Evolutionary conservation across 2,329 filamentous ascomycete genomes (phyloP), one percentile per base, ranked within the genome.

Genomic region (Epichloe typhina): DNA sequence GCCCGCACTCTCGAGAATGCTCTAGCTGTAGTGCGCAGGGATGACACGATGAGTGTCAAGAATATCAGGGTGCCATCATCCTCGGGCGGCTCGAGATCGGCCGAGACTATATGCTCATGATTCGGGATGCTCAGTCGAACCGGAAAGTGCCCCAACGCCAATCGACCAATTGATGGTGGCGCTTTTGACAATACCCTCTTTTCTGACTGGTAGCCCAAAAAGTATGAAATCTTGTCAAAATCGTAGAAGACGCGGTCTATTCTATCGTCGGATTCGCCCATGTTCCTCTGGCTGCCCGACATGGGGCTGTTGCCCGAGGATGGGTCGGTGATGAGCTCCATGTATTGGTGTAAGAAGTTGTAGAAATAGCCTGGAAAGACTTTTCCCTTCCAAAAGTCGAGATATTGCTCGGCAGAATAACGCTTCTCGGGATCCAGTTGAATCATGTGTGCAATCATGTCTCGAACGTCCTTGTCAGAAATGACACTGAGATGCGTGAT

Each of bases 351-450:
- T 35, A 98, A 74, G 63, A 98, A 97, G 63, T 82, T 94, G 72
- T 96, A 97, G 61, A 98, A 98, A 68, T 98, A 98, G 52, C 87
- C 81, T 0, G 93, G 94, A 56, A 98, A 98, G 3, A 91, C 88
- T 62, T 91, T 96, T 45, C 80, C 80, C 60, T 88, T 87, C 82
- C 88, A 97, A 60, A 95, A 91, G 21, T 89, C 84, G 9, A 98
- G 73, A 58, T 96, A 97, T 61, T 97, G 88, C 52, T 96, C 89
- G 2, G 93, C 91, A 17, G 88, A 89, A 65, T 95, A 95, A 57
- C 93, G 80, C 58, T 88, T 88, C 66, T 95, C 84, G 0, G 94
- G 91, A 57, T 97, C 87, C 7, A 96, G 73, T 63, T 95, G 87
- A 54, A 98, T 94, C 93, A 98, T 98, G 66, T 95, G 90, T 19